A percentile compares a stretch with the other conserved stretches of the same genome.
Evolutionary conservation across 2,329 filamentous ascomycete genomes (phyloP).

Genomic region (Cladophialophora immunda): DNA sequence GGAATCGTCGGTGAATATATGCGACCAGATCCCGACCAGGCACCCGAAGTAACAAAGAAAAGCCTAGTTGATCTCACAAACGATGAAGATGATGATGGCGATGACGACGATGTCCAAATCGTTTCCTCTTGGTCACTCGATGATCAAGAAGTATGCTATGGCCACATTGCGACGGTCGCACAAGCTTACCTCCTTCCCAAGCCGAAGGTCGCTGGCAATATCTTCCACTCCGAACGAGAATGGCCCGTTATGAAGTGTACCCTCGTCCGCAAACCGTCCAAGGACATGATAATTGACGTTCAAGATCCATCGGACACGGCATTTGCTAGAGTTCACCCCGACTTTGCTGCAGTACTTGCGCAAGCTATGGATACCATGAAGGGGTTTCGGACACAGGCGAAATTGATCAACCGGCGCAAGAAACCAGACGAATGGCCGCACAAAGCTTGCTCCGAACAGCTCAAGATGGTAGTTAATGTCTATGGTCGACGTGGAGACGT

Average conservation of each 20-base stretch:
- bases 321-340: constrained; percentile 78
- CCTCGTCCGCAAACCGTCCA: constrained; percentile 29
- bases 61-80: constrained; percentile 48
- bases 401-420: constrained; percentile 73
- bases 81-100: constrained; percentile 39
- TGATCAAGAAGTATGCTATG: constrained; percentile 42
- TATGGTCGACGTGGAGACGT: constrained; percentile 78
- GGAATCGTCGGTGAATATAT: constrained; percentile 71
- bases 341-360: constrained; percentile 72
- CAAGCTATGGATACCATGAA: constrained; percentile 75
- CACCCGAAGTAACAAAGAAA: constrained; percentile 61
- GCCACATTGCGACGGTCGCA: constrained; percentile 35
- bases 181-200: constrained; percentile 39
- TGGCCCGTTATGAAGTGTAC: constrained; percentile 41
- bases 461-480: constrained; percentile 75
- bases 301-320: constrained; percentile 74
- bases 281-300: constrained; percentile 70
- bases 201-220: constrained; percentile 26
- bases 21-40: constrained; percentile 64
- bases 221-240: constrained; percentile 31
- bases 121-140: constrained; percentile 30
- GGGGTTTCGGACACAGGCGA: constrained; percentile 75
- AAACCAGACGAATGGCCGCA: constrained; percentile 71
- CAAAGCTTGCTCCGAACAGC: constrained; percentile 66
- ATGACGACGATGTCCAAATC: constrained; percentile 63